Conservation (phyloP, 106 monocot genomes). For the Cymbidium sinense region DNA sequence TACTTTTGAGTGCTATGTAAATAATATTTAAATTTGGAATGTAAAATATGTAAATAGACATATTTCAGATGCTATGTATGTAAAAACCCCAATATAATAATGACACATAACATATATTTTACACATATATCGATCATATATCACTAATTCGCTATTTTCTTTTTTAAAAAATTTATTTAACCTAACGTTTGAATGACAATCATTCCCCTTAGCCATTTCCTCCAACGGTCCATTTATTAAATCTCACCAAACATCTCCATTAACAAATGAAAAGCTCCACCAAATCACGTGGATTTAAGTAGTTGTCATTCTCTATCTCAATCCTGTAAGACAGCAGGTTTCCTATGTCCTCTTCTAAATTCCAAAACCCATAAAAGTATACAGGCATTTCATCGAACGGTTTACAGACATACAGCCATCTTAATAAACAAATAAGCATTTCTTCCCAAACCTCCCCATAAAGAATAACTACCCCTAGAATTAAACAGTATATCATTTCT, state of each 20-base stretch:
- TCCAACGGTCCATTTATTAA: not conserved
- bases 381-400: conserved; percentile 3
- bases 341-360: not conserved
- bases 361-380: not conserved
- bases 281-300: conserved; percentile 1
- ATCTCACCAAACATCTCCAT: not conserved
- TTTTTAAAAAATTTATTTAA: too few relatives aligned
- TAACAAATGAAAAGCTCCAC: not conserved
- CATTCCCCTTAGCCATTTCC: too few relatives aligned
- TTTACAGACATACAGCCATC: conserved; percentile 2
- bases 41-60: too few relatives aligned
- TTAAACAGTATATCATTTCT: not conserved
- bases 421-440: too few relatives aligned
- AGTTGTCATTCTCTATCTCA: not conserved
- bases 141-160: too few relatives aligned
- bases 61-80: too few relatives aligned
- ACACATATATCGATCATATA: too few relatives aligned
- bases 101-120: too few relatives aligned
- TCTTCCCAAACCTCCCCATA: not conserved
- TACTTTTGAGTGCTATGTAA: too few relatives aligned
- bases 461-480: not conserved
- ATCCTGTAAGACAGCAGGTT: not conserved
- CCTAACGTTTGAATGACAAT: not conserved
- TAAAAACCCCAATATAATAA: too few relatives aligned
- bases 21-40: too few relatives aligned